A percentile compares a stretch with the other conserved stretches of the same genome.
phyloP scores from a whole-genome alignment of 2,329 filamentous ascomycete genomes.

The Cercospora janseana region DNA sequence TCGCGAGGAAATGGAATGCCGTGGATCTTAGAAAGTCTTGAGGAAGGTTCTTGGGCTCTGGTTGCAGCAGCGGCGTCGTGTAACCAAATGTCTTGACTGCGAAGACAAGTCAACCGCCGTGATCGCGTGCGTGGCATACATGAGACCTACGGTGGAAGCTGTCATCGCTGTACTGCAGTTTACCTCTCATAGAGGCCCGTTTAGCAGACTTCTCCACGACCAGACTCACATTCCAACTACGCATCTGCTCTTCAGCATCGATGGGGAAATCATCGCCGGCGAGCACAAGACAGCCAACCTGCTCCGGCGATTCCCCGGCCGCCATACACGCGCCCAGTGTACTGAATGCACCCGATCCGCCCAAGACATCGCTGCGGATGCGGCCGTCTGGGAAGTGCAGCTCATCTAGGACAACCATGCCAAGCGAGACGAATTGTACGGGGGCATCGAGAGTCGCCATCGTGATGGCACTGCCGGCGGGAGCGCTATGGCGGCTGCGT shows the following conservation, averaged over 20 bases:
- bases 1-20: slow-evolving; percentile 32
- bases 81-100: slow-evolving; percentile 19
- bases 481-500: background rate
- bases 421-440: slow-evolving; percentile 12
- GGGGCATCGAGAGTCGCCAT: slow-evolving; percentile 15
- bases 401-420: slow-evolving; percentile 21
- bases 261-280: slow-evolving; percentile 19
- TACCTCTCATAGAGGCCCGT: slow-evolving; percentile 15
- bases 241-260: slow-evolving; percentile 11
- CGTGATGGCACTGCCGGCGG: background rate
- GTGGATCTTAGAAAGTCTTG: slow-evolving; percentile 14
- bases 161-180: slow-evolving; percentile 16
- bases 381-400: slow-evolving; percentile 14
- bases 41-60: slow-evolving; percentile 13
- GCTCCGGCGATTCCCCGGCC: background rate
- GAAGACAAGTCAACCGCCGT: background rate
- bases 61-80: slow-evolving; percentile 17
- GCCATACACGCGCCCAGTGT: slow-evolving; percentile 18
- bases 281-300: slow-evolving; percentile 15
- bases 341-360: slow-evolving; percentile 14
- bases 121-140: background rate
- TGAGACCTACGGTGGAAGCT: slow-evolving; percentile 13
- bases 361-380: slow-evolving; percentile 13
- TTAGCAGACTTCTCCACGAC: slow-evolving; percentile 3
- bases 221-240: slow-evolving; percentile 15